These are phyloP conservation scores for Kwoniella botswanensis DNA, from an alignment of 768 basidiomycete genomes.

Conservation along the genomic window DNA sequence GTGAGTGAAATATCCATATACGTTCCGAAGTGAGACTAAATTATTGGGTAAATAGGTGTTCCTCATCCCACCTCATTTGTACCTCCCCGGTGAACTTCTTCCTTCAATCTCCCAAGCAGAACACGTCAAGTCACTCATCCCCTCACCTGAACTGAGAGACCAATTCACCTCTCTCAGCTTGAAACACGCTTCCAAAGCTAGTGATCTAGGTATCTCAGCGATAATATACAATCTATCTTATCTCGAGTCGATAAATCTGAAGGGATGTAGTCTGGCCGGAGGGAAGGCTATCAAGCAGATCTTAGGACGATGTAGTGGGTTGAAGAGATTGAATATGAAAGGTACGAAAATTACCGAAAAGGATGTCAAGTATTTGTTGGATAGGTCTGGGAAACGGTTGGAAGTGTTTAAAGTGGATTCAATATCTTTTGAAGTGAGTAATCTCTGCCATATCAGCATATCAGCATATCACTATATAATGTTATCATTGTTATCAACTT, in stretches of 20 bases:
- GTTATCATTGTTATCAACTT: background rate
- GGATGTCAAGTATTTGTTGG: conserved; percentile 33
- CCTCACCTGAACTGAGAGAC: background rate
- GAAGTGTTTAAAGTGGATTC: conserved; percentile 42
- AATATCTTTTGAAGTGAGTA: conserved; percentile 28
- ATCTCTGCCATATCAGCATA: background rate
- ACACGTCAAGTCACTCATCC: conserved; percentile 34
- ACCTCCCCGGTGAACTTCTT: conserved; percentile 34
- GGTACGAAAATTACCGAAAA: conserved; percentile 37
- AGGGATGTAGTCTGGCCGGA: conserved; percentile 38
- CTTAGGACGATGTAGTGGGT: conserved; percentile 23
- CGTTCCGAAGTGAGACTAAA: no score
- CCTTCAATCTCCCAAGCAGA: conserved; percentile 29
- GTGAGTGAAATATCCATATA: conserved; percentile 23
- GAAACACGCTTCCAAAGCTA: conserved; percentile 30
- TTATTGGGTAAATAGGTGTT: conserved; percentile 26
- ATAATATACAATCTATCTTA: conserved; percentile 40
- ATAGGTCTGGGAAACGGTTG: conserved; percentile 33
- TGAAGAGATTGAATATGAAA: conserved; percentile 44
- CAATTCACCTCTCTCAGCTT: conserved; percentile 30
- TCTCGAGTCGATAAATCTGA: conserved; percentile 40
- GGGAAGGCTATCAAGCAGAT: conserved; percentile 27
- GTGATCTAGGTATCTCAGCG: conserved; percentile 40
- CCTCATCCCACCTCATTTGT: conserved; percentile 30
- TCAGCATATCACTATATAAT: background rate